phyloP scores from a whole-genome alignment of 176 grass and related monocot species.

The Urochloa ruziziensis region DNA sequence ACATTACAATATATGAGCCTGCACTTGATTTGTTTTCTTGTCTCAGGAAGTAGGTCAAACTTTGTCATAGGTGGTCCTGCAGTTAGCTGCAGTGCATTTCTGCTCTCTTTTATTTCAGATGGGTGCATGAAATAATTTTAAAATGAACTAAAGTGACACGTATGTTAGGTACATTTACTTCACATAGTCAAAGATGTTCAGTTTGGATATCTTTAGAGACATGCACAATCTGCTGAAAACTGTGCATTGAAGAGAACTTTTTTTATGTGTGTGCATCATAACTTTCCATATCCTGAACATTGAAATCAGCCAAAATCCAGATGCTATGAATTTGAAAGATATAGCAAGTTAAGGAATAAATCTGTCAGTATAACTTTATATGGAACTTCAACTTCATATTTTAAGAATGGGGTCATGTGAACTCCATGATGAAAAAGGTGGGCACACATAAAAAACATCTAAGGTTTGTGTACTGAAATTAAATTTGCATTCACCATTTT shows the following conservation, averaged over 20 bases:
- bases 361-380: neutral
- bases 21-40: conserved; percentile 6
- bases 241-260: neutral
- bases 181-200: neutral
- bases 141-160: neutral
- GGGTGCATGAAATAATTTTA: conserved; percentile 6
- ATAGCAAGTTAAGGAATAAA: neutral
- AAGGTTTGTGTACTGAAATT: neutral
- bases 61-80: neutral
- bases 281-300: neutral
- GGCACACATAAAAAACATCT: neutral
- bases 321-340: neutral
- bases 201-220: neutral
- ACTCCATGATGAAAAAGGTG: neutral
- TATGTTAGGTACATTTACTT: conserved; percentile 18
- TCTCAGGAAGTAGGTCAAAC: conserved; percentile 7
- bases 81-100: neutral
- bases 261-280: neutral
- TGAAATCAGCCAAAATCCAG: neutral
- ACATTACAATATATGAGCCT: neutral
- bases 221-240: neutral
- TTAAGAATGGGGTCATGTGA: neutral
- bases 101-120: conserved; percentile 6
- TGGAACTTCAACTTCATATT: neutral
- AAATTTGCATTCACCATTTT: neutral